Evolutionary conservation across 495 filamentous ascomycete genomes (phyloP), one percentile per base, ranked within the genome.

Genomic region (Xeromyces bisporus): DNA sequence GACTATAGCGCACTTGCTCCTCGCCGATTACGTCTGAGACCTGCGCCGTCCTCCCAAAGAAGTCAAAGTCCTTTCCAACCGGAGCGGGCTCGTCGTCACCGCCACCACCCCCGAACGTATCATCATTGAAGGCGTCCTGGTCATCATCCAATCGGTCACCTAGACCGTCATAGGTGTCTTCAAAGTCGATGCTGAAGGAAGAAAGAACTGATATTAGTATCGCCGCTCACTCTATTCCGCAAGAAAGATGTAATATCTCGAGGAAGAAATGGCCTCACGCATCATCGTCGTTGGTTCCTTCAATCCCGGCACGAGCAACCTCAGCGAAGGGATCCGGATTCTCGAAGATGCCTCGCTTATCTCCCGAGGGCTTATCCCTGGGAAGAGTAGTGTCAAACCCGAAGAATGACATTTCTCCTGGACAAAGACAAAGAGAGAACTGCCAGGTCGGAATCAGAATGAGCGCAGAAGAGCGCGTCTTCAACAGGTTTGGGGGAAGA

Each of bases 111-210:
- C 89, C 89, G 43, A 99, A 99, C n/a, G 89, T 99, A 50, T 93
- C 91, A 44, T 94, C 83, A 54, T 99, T 99, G 65, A 94, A 83
- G 25, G 67, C 83, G 60, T 99, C 89, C 42, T 86, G 80, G 11
- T 82, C 79, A 46, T 96, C 86, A 42, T 93, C 78, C 18, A 99
- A 71, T 49, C 80, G 73, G 51, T 93, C 81, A 2, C 85, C 89
- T 13, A 96, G 64, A 2, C 89, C 89, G 55, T 99, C 91, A 50
- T 99, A 96, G 17, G 89, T 96, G 44, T 99, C 89, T 41, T 97
- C 89, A 41, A 96, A 97, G 36, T 96, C 84, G 33, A 96, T 70
- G 23, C 73, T 79, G 40, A 7, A 24, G 5, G 15, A n/a, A n/a
- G n/a, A n/a, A n/a, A n/a, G n/a, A n/a, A n/a, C n/a, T n/a, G n/a